phyloP scores from a whole-genome alignment of 805 yeast genomes.

The Candida insectorum region DNA sequence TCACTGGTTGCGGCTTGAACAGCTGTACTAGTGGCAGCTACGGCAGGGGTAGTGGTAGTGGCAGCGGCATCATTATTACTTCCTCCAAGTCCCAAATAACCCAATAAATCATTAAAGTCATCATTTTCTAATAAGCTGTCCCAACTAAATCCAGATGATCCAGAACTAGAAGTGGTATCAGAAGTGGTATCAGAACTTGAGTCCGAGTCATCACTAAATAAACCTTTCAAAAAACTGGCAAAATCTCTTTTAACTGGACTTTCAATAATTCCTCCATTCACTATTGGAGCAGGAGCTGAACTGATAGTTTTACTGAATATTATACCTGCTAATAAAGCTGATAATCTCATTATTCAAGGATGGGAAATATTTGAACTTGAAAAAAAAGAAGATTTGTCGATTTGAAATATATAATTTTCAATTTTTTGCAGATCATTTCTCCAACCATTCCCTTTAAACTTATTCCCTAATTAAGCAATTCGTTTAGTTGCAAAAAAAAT shows the following conservation, averaged over 20 bases:
- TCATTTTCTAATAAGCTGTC: slow-evolving; percentile 7
- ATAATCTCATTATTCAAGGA: slow-evolving; percentile 2
- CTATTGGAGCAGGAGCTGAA: not conserved
- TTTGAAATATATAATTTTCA: too few species aligned
- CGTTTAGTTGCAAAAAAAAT: too few species aligned
- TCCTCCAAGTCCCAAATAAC: slow-evolving; percentile 7
- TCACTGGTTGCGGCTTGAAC: slow-evolving; percentile 10
- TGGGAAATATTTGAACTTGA: too few species aligned
- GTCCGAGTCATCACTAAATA: too few species aligned
- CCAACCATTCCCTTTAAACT: too few species aligned
- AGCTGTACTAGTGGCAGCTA: slow-evolving; percentile 9
- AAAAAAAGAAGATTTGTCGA: too few species aligned
- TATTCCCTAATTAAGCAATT: too few species aligned
- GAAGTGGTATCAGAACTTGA: too few species aligned
- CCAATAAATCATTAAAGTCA: slow-evolving; percentile 7
- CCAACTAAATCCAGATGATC: slow-evolving; percentile 6
- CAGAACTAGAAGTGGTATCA: slow-evolving; percentile 5
- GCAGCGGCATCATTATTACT: slow-evolving; percentile 5
- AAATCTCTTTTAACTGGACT: too few species aligned
- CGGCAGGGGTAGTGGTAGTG: slow-evolving; percentile 8
- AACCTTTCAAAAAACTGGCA: too few species aligned
- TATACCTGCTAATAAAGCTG: not conserved
- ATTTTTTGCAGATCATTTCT: too few species aligned
- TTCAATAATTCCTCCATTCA: too few species aligned
- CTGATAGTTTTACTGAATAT: not conserved